These are phyloP conservation scores for Neurospora sp. DNA, from an alignment of 495 filamentous ascomycete species.

Conservation along the genomic window DNA sequence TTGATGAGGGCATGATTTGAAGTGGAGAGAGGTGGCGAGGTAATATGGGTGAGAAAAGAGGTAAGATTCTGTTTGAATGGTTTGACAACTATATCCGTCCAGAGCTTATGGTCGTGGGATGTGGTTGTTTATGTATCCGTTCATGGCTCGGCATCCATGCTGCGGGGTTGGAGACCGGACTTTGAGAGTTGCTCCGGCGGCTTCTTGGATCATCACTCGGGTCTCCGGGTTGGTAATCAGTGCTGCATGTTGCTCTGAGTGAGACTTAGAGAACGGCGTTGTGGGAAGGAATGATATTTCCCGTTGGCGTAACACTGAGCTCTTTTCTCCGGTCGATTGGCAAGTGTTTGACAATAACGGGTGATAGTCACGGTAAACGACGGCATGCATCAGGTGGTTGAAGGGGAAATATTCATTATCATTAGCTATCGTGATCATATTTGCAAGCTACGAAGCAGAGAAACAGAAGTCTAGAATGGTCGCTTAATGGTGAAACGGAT, in stretches of 20 bases:
- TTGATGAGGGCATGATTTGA: background rate
- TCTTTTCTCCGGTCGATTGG: background rate
- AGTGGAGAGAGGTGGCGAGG: background rate
- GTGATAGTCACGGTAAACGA: background rate
- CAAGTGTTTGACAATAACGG: background rate
- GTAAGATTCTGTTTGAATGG: background rate
- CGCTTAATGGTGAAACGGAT: background rate
- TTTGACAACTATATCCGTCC: background rate
- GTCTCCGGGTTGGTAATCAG: background rate
- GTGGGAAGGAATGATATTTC: background rate
- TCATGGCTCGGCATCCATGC: background rate
- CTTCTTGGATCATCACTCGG: background rate
- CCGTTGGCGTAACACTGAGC: background rate
- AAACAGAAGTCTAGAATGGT: background rate
- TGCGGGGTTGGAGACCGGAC: background rate
- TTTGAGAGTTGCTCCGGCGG: background rate
- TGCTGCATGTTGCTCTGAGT: background rate
- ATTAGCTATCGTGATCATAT: background rate
- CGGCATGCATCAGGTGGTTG: background rate
- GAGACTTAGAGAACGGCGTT: background rate
- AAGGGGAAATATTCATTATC: background rate
- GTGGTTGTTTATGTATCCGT: background rate
- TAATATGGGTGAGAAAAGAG: no score
- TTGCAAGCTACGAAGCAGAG: background rate
- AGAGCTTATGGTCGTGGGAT: background rate